A percentile compares a stretch with the other conserved stretches of the same genome.
Evolutionary conservation across 2,329 filamentous ascomycete genomes (phyloP).

Genomic region (Rhinocladiella similis): DNA sequence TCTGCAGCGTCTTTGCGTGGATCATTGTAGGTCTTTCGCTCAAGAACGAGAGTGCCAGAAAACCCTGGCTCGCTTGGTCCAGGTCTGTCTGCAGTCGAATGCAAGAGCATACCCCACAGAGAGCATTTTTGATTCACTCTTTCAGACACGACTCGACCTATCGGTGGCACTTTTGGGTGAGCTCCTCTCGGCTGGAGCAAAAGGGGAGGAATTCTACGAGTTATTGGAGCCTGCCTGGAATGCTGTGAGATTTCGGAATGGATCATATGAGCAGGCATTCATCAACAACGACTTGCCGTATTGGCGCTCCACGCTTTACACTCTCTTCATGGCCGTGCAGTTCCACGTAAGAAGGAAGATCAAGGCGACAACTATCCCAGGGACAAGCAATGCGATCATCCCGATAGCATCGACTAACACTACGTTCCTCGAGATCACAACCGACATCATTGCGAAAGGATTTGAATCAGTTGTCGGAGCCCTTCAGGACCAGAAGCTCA

Average conservation of each 20-base stretch:
- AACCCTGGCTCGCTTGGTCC: conserved; percentile 71
- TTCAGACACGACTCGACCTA: conserved; percentile 74
- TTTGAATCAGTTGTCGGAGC: conserved; percentile 79
- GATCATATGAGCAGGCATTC: conserved; percentile 61
- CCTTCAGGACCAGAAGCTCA: conserved; percentile 70
- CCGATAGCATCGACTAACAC: conserved; percentile 33
- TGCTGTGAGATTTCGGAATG: conserved; percentile 54
- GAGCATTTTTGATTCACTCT: conserved; percentile 76
- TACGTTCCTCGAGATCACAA: conserved; percentile 65
- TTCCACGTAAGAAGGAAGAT: conserved; percentile 42
- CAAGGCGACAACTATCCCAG: conserved; percentile 34
- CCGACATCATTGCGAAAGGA: conserved; percentile 74
- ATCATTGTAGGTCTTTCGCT: conserved; percentile 68
- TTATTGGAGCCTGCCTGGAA: conserved; percentile 63
- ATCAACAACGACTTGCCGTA: conserved; percentile 63
- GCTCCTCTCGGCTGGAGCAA: conserved; percentile 60
- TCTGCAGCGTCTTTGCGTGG: conserved; percentile 85
- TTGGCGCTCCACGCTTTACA: conserved; percentile 79
- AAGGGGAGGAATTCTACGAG: conserved; percentile 51
- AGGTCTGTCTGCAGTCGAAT: conserved; percentile 78
- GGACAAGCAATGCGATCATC: conserved; percentile 11
- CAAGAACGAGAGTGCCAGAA: conserved; percentile 59
- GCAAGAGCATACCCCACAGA: conserved; percentile 70
- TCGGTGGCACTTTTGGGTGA: conserved; percentile 80
- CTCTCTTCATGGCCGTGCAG: conserved; percentile 79